Conservation (phyloP, 148 eudicot genomes). For the Simmondsia chinensis region DNA sequence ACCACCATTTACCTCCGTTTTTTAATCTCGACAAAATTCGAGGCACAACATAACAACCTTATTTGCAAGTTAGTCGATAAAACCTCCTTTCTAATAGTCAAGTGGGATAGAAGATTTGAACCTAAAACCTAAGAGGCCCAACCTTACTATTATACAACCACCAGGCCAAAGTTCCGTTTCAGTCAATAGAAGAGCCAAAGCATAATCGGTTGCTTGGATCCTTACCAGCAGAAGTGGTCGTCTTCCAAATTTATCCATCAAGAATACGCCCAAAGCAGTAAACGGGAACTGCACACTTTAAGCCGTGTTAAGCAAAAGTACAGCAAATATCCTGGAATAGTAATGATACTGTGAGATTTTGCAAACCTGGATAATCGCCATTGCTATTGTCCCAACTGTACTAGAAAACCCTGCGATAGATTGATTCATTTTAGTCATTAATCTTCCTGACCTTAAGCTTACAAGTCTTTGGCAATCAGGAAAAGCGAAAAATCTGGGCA, state of each 20-base stretch:
- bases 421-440: too few species aligned
- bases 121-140: too few species aligned
- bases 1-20: too few species aligned
- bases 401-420: constrained; percentile 37
- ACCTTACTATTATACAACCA: not conserved
- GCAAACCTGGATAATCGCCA: constrained; percentile 56
- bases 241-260: constrained; percentile 44
- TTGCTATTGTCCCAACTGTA: constrained; percentile 31
- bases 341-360: not conserved
- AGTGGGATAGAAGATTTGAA: too few species aligned
- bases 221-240: constrained; percentile 41
- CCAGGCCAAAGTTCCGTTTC: not conserved
- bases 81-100: too few species aligned
- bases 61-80: too few species aligned
- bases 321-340: not conserved
- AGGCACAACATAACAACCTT: too few species aligned
- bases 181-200: not conserved
- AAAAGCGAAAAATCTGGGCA: too few species aligned
- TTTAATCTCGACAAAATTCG: too few species aligned
- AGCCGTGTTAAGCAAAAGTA: not conserved
- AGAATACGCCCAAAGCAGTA: constrained; percentile 21
- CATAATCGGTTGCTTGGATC: not conserved
- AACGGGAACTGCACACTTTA: constrained; percentile 28
- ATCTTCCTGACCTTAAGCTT: too few species aligned
- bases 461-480: too few species aligned